Conservation (phyloP, 306 rosid genomes). For the Casuarina cunninghamiana region DNA sequence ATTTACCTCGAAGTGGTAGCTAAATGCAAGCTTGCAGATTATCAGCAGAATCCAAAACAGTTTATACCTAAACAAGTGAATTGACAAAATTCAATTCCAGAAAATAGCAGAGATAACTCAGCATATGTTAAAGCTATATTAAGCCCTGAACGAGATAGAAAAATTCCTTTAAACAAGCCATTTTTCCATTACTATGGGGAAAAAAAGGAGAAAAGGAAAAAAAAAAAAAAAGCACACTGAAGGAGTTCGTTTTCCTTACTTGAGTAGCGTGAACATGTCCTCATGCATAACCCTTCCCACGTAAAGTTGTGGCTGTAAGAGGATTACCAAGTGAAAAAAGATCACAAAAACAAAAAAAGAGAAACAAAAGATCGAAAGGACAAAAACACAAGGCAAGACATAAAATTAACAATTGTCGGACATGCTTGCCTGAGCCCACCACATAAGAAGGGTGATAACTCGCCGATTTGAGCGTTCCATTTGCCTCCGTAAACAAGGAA, state of each 20-base stretch:
- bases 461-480: conserved; percentile 78
- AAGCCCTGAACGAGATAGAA: neutral
- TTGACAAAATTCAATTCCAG: conserved; percentile 9
- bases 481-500: conserved; percentile 73
- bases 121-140: neutral
- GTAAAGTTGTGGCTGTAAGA: conserved; percentile 86
- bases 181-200: conserved; percentile 8
- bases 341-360: neutral
- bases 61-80: conserved; percentile 69
- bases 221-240: neutral
- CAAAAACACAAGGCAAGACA: neutral
- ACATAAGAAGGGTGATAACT: conserved; percentile 67
- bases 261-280: conserved; percentile 68
- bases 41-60: conserved; percentile 91
- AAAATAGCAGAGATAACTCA: conserved; percentile 16
- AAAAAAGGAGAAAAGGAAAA: conserved; percentile 14
- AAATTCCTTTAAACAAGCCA: neutral
- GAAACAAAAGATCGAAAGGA: conserved; percentile 5
- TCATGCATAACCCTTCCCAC: conserved; percentile 95
- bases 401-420: conserved; percentile 18
- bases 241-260: conserved; percentile 49
- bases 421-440: conserved; percentile 97
- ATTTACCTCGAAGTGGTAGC: conserved; percentile 95
- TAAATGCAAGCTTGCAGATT: conserved; percentile 92
- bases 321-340: conserved; percentile 26